phyloP scores from a whole-genome alignment of 805 yeast genomes.

The Monosporozyma yasuniensis region DNA sequence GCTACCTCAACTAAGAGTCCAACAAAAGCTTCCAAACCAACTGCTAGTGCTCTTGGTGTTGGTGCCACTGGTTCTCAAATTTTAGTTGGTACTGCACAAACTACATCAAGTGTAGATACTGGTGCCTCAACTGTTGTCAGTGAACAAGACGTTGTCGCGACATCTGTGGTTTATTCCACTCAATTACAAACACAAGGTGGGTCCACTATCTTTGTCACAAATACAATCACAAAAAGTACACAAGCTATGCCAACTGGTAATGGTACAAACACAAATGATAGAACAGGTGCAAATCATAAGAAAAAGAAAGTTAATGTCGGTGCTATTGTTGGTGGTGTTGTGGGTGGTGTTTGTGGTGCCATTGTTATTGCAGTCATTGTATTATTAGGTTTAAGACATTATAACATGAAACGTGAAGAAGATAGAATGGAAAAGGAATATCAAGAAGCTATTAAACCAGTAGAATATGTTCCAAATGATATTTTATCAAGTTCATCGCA shows the following conservation, averaged over 20 bases:
- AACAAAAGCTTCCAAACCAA: not conserved
- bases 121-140: slow-evolving; percentile 1
- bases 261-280: slow-evolving; percentile 4
- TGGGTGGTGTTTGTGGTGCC: slow-evolving; percentile 46
- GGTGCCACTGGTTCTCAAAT: not conserved
- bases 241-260: slow-evolving; percentile 11
- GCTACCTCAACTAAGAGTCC: slow-evolving; percentile 7
- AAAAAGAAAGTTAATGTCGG: slow-evolving; percentile 33
- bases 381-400: slow-evolving; percentile 32
- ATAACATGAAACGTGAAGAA: slow-evolving; percentile 33
- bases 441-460: slow-evolving; percentile 48
- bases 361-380: slow-evolving; percentile 34
- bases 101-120: not conserved
- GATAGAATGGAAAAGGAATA: slow-evolving; percentile 48
- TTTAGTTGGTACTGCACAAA: not conserved
- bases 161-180: slow-evolving; percentile 19
- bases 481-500: slow-evolving; percentile 5
- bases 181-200: slow-evolving; percentile 24
- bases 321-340: slow-evolving; percentile 56
- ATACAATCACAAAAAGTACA: slow-evolving; percentile 18
- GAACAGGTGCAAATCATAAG: slow-evolving; percentile 1
- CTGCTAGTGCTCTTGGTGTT: not conserved
- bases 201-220: slow-evolving; percentile 22
- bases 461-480: slow-evolving; percentile 17
- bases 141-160: slow-evolving; percentile 1